Evolutionary conservation across 2,329 filamentous ascomycete genomes (phyloP), one percentile per base, ranked within the genome.

Genomic region (Beauveria caledonica): DNA sequence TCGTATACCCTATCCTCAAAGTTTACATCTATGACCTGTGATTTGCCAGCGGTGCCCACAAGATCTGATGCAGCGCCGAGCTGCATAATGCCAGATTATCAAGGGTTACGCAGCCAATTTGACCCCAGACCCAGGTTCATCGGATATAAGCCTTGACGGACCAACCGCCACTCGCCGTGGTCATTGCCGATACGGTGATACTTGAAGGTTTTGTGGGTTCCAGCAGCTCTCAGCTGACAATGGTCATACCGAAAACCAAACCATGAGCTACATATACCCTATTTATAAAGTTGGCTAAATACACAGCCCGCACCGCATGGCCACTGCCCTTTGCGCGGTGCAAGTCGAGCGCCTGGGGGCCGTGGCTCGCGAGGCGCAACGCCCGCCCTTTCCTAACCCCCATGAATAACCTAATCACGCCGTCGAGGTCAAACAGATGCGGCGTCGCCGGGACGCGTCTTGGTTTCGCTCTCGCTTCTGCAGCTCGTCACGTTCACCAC

Each of bases 81-180:
- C 33, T 54, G 50, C 51, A 60, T 60, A 10, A 36, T 50, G 50
- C 51, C 36, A 60, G 50, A 60, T 60, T 55, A 55, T 51, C 29
- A 29, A 25, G 55, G 13, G 57, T 57, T 25, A 49, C 54, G 48
- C 44, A 19, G 40, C 19, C 40, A 55, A 48, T 36, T 54, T 42
- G 45, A 51, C 56, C 56, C 56, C 56, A 40, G 56, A 44, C 56
- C 56, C 56, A 40, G 56, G 50, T 46, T 42, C 23, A 49, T 56
- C 56, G 56, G 56, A 51, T 59, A 59, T 59, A 51, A 59, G 39
- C 45, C 45, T 46, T 19, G 27, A 48, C 42, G 54, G 27, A 39
- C 17, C 54, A 48, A 29, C 44, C 10, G 48, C 48, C 29, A 5
- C 36, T 45, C 40, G 11, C 40, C n/a, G n/a, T 46, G 7, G 10